These are phyloP conservation scores for Xylariaceae sp. DNA, from an alignment of 2,329 filamentous ascomycete species.

Conservation along the genomic window DNA sequence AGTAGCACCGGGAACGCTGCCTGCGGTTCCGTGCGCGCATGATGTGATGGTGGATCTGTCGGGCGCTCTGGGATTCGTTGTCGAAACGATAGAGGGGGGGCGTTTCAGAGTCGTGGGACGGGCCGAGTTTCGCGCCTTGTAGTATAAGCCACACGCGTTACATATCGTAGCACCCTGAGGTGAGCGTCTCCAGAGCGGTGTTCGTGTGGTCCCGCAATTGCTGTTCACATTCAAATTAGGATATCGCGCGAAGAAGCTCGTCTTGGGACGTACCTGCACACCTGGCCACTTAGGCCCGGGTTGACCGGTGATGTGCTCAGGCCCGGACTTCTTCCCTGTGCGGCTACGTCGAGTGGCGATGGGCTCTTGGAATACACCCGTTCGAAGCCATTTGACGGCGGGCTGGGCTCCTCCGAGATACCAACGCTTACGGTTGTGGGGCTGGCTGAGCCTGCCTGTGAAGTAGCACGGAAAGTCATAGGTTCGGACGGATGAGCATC, in stretches of 20 bases:
- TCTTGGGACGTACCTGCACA: conserved; percentile 32
- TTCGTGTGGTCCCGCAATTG: conserved; percentile 91
- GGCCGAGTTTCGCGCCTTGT: conserved; percentile 87
- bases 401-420: conserved; percentile 25
- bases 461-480: conserved; percentile 16
- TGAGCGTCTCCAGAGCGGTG: conserved; percentile 89
- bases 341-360: conserved; percentile 25
- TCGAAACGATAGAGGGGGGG: conserved; percentile 49
- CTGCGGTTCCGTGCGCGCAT: conserved; percentile 35
- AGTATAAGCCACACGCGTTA: conserved; percentile 93
- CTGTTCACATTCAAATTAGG: too few relatives aligned
- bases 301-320: conserved; percentile 15
- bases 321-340: conserved; percentile 16
- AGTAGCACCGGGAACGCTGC: conserved; percentile 49
- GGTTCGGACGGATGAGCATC: conserved; percentile 20
- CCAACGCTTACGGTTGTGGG: conserved; percentile 23
- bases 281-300: conserved; percentile 26
- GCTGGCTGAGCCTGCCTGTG: conserved; percentile 24
- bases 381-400: conserved; percentile 27
- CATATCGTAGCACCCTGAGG: conserved; percentile 93
- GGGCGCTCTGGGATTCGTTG: conserved; percentile 38
- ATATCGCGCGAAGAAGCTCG: too few relatives aligned
- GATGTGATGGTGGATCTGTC: conserved; percentile 36
- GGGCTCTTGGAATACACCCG: conserved; percentile 28
- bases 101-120: conserved; percentile 88